Evolutionary conservation across 495 filamentous ascomycete genomes (phyloP), one percentile per base, ranked within the genome.

Genomic region (Daldinia vernicosa): DNA sequence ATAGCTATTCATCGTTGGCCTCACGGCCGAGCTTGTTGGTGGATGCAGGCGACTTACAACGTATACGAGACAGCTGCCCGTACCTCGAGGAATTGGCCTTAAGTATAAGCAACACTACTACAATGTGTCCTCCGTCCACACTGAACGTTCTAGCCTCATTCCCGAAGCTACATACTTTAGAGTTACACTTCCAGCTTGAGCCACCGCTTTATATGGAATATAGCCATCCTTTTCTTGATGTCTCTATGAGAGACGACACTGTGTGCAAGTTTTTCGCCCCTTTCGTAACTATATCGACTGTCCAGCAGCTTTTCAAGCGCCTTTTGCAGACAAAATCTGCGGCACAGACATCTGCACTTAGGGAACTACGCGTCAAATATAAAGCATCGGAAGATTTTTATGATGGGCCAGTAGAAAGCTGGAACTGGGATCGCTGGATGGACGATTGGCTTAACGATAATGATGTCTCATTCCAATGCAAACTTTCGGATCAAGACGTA

Each of bases 401-500:
- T n/a, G n/a, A n/a, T n/a, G n/a, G n/a, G n/a, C n/a, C n/a, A n/a
- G n/a, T n/a, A n/a, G n/a, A n/a, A n/a, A n/a, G n/a, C n/a, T n/a
- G n/a, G n/a, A n/a, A n/a, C n/a, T n/a, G n/a, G n/a, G n/a, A n/a
- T n/a, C n/a, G n/a, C 14, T 40, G 39, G 39, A 0, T 5, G 17
- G 14, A 15, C 0, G 39, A 40, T 6, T 40, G 39, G 24, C 26
- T 27, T 3, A 3, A 12, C 22, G 9, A 45, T 1, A 30, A 65
- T 30, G 35, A 7, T 14, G 4, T 62, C 22, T 22, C 27, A 6
- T 45, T 65, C n/a, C 1, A 24, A 2, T 60, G 45, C 33, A 17
- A 60, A 26, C 19, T 59, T 1, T 30, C 45, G 0, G 55, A 67
- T 11, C 55, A 33, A 1, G 64, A 67, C n/a, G 45, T 40, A n/a